Base-by-base conservation (phyloP, 2,329 filamentous ascomycete genomes). In the Aspergillus sp. region DNA sequence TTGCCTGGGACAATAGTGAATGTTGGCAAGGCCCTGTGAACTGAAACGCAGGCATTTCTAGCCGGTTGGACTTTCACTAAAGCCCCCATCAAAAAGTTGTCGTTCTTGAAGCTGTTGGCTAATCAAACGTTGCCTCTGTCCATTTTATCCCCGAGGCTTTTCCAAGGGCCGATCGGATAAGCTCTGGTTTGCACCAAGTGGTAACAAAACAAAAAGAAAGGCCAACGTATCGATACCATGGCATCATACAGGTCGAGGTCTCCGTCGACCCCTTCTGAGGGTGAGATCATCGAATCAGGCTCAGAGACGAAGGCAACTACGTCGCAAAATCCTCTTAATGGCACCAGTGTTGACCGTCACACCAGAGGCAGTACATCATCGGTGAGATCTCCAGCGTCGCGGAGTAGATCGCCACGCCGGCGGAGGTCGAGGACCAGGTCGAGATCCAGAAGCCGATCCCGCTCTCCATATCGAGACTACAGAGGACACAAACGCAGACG, bases 331-430 rank as follows among this genome's bases (percentile, higher is more conserved):
- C 78, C 78, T 70, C 72, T 79, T 78, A 81, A 83, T 79, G 79
- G 82, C 85, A 83, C 75, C 81, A 83, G 79, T 81, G 84, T 95
- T 95, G 87, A 95, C 88, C 86, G 85, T 81, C 82, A 77, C 78
- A 80, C 86, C 86, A 95, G 89, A 90, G 78, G 71, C 72, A 81
- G 78, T 75, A 59, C 59, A 58, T 61, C 68, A 57, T 60, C 64
- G 51, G 61, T 62, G 44, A 53, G 70, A 76, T 67, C 65, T 54
- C 58, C 65, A 48, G 64, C 71, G 57, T 78, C 79, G 62, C 65
- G 71, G 62, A 61, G 54, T 54, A 57, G 68, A 62, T 81, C 80
- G 51, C 79, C 79, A 80, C 69, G 76, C 78, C 60, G 79, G 82
- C 63, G 62, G 78, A 65, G 79, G 79, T 67, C 77, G 46, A 64